Evolutionary conservation across 768 basidiomycete genomes (phyloP), one percentile per base, ranked within the genome.

Genomic region (Antrodiella citrinella): DNA sequence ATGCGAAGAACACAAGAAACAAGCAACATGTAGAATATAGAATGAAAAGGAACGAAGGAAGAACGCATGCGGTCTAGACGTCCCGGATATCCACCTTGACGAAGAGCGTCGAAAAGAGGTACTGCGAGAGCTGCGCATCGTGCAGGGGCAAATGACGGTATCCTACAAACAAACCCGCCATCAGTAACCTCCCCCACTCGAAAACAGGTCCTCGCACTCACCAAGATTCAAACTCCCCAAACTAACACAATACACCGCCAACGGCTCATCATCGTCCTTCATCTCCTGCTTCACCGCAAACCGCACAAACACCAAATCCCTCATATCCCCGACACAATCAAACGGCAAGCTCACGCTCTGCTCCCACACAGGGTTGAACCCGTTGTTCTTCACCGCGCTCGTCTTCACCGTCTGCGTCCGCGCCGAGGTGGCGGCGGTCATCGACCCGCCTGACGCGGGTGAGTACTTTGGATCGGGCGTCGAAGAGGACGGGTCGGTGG

Each of bases 81-180:
- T 72, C 67, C 2, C 65, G 60, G 30, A 91, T 65, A 15, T 74
- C 67, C 43, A 84, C 77, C 49, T 77, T 69, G 19, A 95, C 83
- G 59, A 97, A 96, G 15, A 98, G 72, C n/a, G 93, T 93, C 20
- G 93, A 91, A 67, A 94, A 97, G 45, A 97, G 71, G 60, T 85
- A 89, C 60, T 93, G 91, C 35, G 86, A 85, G 41, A 91, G 79
- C 62, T 93, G 85, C 2, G 78, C 69, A 65, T 98, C 95, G 59
- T 92, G 89, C 26, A 98, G 69, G 0, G 95, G 92, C 4, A 98
- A 65, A 66, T 98, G 89, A 5, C 90, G 82, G 62, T 85, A 97
- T 1, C 95, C 94, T 91, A 13, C 40, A 54, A 45, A 41, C 4
- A 61, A 41, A 35, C 67, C 22, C 60, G 38, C 67, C 69, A 63